phyloP scores from a whole-genome alignment of 495 filamentous ascomycete species.

The Penicillium mononematosum region DNA sequence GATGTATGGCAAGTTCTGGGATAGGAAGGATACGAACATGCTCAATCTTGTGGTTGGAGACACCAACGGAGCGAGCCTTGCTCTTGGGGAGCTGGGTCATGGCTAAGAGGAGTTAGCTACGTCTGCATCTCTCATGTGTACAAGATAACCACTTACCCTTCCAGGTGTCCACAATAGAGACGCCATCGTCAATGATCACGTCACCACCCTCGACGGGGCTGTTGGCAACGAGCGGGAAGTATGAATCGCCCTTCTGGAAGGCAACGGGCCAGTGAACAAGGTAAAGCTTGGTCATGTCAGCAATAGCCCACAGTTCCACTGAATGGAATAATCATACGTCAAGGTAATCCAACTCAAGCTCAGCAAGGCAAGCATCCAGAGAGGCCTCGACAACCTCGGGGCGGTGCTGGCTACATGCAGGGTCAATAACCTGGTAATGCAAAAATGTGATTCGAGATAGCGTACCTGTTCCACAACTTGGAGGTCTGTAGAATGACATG shows the following conservation, averaged over 20 bases:
- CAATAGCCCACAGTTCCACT: not conserved
- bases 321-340: constrained; percentile 32
- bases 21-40: constrained; percentile 32
- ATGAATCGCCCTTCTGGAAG: constrained; percentile 42
- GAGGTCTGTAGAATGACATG: constrained; percentile 36
- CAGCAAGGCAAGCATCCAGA: constrained; percentile 47
- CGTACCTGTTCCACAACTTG: constrained; percentile 47
- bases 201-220: constrained; percentile 42
- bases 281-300: constrained; percentile 39
- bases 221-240: constrained; percentile 44
- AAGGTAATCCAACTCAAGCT: constrained; percentile 51
- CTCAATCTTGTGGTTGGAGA: constrained; percentile 49
- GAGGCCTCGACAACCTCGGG: constrained; percentile 47
- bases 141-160: constrained; percentile 29
- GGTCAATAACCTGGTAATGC: constrained; percentile 6
- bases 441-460: not conserved
- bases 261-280: constrained; percentile 54
- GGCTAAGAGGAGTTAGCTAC: constrained; percentile 26
- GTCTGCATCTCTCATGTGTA: not conserved
- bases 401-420: constrained; percentile 38
- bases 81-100: constrained; percentile 52
- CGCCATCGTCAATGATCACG: constrained; percentile 41
- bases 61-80: constrained; percentile 51
- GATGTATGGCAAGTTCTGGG: not conserved
- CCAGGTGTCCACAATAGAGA: constrained; percentile 55